A percentile compares a stretch with the other conserved stretches of the same genome.
Conservation (phyloP, 2,329 filamentous ascomycete genomes). For the Colletotrichum magnum region DNA sequence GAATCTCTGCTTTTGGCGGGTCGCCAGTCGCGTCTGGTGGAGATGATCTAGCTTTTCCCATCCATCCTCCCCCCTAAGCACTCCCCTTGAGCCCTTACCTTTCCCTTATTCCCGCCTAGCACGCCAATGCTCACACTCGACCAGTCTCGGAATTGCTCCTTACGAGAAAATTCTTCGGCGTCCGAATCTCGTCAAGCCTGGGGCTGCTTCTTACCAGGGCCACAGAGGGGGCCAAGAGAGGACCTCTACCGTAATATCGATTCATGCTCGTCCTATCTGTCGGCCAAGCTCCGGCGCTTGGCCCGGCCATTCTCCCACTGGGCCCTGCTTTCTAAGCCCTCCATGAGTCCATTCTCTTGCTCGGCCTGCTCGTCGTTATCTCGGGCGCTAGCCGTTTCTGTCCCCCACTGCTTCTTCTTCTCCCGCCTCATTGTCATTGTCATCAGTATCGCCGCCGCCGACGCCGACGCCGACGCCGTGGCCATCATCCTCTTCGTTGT, state of each 20-base stretch:
- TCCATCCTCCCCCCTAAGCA: too few species aligned
- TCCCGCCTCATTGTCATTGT: slow-evolving; percentile 41
- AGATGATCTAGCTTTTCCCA: slow-evolving; percentile 31
- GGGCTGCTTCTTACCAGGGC: slow-evolving; percentile 11
- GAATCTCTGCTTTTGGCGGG: slow-evolving; percentile 35
- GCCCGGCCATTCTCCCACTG: slow-evolving; percentile 20
- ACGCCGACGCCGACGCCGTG: slow-evolving; percentile 16
- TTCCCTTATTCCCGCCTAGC: slow-evolving; percentile 24
- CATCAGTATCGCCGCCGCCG: slow-evolving; percentile 41
- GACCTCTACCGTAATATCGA: slow-evolving; percentile 28
- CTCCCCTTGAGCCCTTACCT: background rate
- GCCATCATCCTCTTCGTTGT: slow-evolving; percentile 43
- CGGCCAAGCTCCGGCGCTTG: slow-evolving; percentile 39
- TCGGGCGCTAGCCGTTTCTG: slow-evolving; percentile 40
- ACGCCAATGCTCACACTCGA: slow-evolving; percentile 17
- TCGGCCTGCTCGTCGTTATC: slow-evolving; percentile 37
- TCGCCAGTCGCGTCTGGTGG: slow-evolving; percentile 27
- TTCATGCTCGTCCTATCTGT: slow-evolving; percentile 40
- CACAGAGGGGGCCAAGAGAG: slow-evolving; percentile 18
- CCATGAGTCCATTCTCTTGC: slow-evolving; percentile 1
- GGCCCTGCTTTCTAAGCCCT: slow-evolving; percentile 13
- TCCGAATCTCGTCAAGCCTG: slow-evolving; percentile 22
- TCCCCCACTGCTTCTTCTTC: slow-evolving; percentile 37
- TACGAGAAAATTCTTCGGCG: slow-evolving; percentile 7
- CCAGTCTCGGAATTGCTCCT: slow-evolving; percentile 28